A percentile compares a stretch with the other conserved stretches of the same genome.
Evolutionary conservation across 2,329 filamentous ascomycete genomes (phyloP).

Genomic region (Sclerotinia minor): DNA sequence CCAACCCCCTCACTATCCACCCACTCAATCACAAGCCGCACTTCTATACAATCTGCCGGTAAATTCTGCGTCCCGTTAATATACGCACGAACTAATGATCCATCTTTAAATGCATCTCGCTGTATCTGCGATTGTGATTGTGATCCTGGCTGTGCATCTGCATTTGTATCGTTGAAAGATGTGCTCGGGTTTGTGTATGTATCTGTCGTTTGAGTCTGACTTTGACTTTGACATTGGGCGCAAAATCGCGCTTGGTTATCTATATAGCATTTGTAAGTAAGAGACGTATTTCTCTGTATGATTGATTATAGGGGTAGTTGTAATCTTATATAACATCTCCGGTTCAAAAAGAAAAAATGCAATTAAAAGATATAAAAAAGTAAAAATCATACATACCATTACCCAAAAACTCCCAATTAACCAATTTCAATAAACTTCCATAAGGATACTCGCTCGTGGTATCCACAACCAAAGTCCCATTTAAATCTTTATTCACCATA

Average conservation of each 20-base stretch:
- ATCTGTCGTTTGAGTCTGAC: too few relatives aligned
- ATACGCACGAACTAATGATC: background rate
- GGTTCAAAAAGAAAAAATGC: too few relatives aligned
- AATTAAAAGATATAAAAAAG: background rate
- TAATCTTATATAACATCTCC: too few relatives aligned
- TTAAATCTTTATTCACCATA: conserved; percentile 3
- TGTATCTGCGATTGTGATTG: background rate
- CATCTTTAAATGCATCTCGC: background rate
- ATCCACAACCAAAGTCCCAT: background rate
- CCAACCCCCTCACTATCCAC: conserved; percentile 37
- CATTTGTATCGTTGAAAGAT: background rate
- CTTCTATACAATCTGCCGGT: conserved; percentile 2
- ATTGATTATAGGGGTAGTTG: too few relatives aligned
- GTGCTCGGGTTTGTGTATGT: background rate
- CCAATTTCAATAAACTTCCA: conserved; percentile 9
- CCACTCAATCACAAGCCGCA: conserved; percentile 20
- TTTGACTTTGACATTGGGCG: background rate
- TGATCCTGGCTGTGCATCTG: too few relatives aligned
- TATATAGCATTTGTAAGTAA: background rate
- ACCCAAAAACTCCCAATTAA: conserved; percentile 5
- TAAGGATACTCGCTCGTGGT: conserved; percentile 17
- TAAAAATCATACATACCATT: conserved; percentile 11
- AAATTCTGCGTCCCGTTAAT: background rate
- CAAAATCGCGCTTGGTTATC: conserved; percentile 18
- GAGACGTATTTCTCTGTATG: too few relatives aligned